Base-by-base conservation (phyloP, 495 filamentous ascomycete species). In the Aspergillus incahuasiensis region DNA sequence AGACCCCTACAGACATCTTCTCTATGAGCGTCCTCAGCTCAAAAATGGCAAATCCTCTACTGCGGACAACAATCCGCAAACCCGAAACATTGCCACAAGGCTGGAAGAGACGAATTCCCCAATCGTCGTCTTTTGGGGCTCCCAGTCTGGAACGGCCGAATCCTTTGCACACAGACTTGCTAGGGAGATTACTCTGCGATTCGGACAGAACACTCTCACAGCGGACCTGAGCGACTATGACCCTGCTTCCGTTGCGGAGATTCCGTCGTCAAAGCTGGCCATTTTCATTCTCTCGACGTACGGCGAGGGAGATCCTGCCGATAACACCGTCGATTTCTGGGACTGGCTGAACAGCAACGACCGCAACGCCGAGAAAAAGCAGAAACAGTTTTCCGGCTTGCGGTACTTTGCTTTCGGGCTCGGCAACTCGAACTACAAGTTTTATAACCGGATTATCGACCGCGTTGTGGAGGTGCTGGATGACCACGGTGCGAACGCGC, bases 121-220 rank as follows among this genome's bases (percentile, higher is more conserved):
- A 11, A 60, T 77, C n/a, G 75, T 78, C 15, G 68, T 82, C 8
- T 78, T 82, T 60, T 83, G 75, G 74, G 79, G 76, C 46, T 82
- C 78, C 0, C 79, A 83, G 64, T 80, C 79, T 15, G 79, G 80
- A 11, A 82, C 77, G 0, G 76, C 79, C 0, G 79, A 82, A 56
- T 68, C 68, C 0, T 73, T 80, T 53, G 79, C 79, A 13, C 63
- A 74, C 45, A 66, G 70, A 6, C 64, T 83, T 15, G 73, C 68
- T 0, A 63, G 74, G 47, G 79, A 82, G 22, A 73, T 75, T 40
- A 62, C 63, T 5, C 52, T 65, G 16, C 68, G 73, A 7, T 79
- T 79, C 58, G 72, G 73, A 5, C 57, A 76, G n/a, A 58, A 68
- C 18, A 63, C 63, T 9, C 61, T 83, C 46, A 67, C 66, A 0